Evolutionary conservation across 768 basidiomycete genomes (phyloP), one percentile per base, ranked within the genome.

Genomic region (Gloeophyllum trabeum): DNA sequence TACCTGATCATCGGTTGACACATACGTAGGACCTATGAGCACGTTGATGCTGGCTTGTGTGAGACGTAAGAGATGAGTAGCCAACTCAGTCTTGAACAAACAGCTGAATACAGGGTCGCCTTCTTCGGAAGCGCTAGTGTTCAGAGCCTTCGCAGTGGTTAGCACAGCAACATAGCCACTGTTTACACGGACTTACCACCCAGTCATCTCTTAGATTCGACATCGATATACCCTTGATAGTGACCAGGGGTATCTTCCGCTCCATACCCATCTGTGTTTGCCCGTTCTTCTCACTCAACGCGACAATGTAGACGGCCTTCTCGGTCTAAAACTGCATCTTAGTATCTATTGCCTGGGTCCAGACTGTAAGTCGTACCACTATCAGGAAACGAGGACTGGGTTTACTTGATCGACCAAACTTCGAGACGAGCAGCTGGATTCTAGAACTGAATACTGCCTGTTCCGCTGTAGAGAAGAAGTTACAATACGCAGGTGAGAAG

Each of bases 51-150:
- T 77, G 1, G 79, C 85, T 51, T 81, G 80, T 0, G 90, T 92
- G 39, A 89, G 62, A 41, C 81, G 81, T 43, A 93, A 64, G 24
- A 99, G 72, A 52, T 83, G 80, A 14, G 89, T 75, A 13, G 79
- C 70, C 41, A 99, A 69, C 56, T 99, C 96, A 0, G 96, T 98
- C 73, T 99, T 99, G 76, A 98, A 93, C 48, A 79, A 70, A 51
- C 87, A 92, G 48, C 77, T 83, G 55, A 99, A 71, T 44, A 97
- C 68, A 0, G 94, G 92, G 55, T 99, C 96, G 23, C 93, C 94
- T 57, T 98, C 94, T 59, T 97, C 93, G 14, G 81, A 79, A 6
- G 72, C 66, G 43, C 71, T 76, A 35, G 76, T 75, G 54, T 93
- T 93, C 54, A 98, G 61, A 1, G 72, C 76, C 91, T 91, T 48